Evolutionary conservation across 208 protist species (phyloP).

Genomic region (Acanthamoeba culbertsoni): DNA sequence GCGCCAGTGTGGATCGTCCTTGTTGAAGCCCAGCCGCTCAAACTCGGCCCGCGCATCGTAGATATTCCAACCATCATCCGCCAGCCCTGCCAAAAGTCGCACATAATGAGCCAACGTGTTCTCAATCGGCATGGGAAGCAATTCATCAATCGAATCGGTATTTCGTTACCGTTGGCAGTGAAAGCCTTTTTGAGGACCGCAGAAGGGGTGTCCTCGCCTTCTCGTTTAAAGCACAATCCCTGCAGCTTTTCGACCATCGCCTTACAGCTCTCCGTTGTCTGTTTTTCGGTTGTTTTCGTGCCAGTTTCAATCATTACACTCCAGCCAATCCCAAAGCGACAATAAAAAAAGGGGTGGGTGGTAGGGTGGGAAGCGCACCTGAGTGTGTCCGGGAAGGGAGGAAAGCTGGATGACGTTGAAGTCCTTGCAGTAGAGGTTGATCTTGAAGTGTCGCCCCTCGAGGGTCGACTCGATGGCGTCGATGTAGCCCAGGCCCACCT

Average conservation of each 20-base stretch:
- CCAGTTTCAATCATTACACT: too few species aligned
- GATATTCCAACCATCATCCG: constrained; percentile 63
- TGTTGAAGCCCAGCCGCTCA: constrained; percentile 50
- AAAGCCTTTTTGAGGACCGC: too few species aligned
- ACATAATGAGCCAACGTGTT: too few species aligned
- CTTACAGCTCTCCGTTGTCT: background rate
- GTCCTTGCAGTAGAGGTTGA: constrained; percentile 25
- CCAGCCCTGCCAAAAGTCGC: too few species aligned
- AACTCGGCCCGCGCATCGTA: constrained; percentile 72
- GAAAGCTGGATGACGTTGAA: constrained; percentile 25
- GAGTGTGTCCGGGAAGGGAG: background rate
- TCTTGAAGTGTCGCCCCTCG: background rate
- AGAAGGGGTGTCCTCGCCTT: too few species aligned
- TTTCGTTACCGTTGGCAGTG: too few species aligned
- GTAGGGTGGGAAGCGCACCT: too few species aligned
- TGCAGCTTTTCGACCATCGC: background rate
- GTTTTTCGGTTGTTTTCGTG: too few species aligned
- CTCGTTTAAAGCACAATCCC: background rate
- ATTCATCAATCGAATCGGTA: too few species aligned
- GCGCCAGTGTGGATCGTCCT: constrained; percentile 24
- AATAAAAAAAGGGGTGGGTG: too few species aligned
- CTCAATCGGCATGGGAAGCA: too few species aligned
- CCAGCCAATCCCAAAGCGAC: too few species aligned
- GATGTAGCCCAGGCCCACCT: constrained; percentile 15
- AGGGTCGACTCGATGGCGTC: background rate